Evolutionary conservation across 208 protist genomes (phyloP), one percentile per base, ranked within the genome.

Genomic region (Leishmania martiniquensis): DNA sequence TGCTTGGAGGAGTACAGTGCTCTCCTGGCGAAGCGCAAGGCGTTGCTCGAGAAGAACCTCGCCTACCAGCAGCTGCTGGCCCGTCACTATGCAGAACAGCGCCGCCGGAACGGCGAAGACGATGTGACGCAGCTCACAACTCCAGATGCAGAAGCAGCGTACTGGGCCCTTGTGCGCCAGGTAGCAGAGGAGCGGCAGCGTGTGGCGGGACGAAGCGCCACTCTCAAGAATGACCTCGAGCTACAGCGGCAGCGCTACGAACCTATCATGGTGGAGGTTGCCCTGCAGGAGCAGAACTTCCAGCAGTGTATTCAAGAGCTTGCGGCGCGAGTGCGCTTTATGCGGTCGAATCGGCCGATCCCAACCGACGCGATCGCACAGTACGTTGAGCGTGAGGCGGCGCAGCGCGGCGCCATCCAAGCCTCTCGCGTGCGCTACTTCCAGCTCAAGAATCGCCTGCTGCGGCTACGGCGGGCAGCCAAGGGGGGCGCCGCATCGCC

Each of bases 401-500:
- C 81, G 51, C 93, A 97, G 84, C 91, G 97, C 45, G 63, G 76
- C 25, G 82, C 93, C 65, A 92, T 99, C 25, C 92, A 92, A 70
- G 80, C 78, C 37, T 84, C 96, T 17, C 95, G 97, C 47, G 92
- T 99, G 25, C 91, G 90, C 47, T 96, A 98, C 84, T 91, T 99
- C 77, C 88, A 98, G 51, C 87, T 98, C n/a, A 85, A 87, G 42
- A 96, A 98, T 78, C 85, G 88, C 44, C 47, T 93, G 66, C 88
- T 86, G 57, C 91, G 90, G 71, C 90, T 99, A 67, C 85, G 71
- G 76, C 84, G 75, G 62, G 87, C 75, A 52, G 87, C 83, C 72
- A 81, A 82, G 25, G 73, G 81, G 29, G 74, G 55, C 45, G 52
- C 2, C 13, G 72, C 55, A 9, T 34, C 72, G 29, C 2, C 82